Conservation (phyloP, 768 basidiomycete species). For the Podaxis sp. region DNA sequence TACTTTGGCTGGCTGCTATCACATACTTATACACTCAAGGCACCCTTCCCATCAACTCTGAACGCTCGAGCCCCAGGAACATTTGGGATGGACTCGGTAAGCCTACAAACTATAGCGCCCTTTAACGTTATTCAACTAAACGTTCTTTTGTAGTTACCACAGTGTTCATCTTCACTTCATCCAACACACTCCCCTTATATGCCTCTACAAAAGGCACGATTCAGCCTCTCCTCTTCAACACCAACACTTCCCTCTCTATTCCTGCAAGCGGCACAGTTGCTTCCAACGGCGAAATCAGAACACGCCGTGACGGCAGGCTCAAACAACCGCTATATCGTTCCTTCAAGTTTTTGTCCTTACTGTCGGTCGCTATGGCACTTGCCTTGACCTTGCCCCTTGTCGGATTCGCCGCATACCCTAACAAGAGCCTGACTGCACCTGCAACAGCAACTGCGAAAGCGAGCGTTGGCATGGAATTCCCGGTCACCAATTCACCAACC, state of each 20-base stretch:
- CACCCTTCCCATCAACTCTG: constrained; percentile 25
- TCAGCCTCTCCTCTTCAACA: constrained; percentile 10
- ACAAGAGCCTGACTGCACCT: constrained; percentile 31
- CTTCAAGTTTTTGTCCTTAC: constrained; percentile 55
- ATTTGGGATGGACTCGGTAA: constrained; percentile 64
- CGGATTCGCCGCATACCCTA: constrained; percentile 45
- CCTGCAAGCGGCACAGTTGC: constrained; percentile 34
- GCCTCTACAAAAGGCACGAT: constrained; percentile 45
- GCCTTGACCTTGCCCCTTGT: constrained; percentile 57
- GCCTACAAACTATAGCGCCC: constrained; percentile 24
- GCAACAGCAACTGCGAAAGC: constrained; percentile 27
- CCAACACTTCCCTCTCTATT: background rate
- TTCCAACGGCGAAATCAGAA: constrained; percentile 35
- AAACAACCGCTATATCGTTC: constrained; percentile 36
- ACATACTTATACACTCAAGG: constrained; percentile 52
- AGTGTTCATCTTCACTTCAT: constrained; percentile 66
- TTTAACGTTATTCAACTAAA: background rate
- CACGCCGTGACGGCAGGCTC: constrained; percentile 22
- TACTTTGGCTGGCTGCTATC: constrained; percentile 58
- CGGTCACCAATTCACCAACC: background rate
- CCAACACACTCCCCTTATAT: constrained; percentile 66
- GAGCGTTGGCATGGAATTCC: background rate
- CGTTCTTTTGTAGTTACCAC: constrained; percentile 45
- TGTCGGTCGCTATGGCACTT: constrained; percentile 49
- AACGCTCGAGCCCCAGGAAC: constrained; percentile 19